phyloP scores from a whole-genome alignment of 805 yeast species.

The Candida silvicultrix region DNA sequence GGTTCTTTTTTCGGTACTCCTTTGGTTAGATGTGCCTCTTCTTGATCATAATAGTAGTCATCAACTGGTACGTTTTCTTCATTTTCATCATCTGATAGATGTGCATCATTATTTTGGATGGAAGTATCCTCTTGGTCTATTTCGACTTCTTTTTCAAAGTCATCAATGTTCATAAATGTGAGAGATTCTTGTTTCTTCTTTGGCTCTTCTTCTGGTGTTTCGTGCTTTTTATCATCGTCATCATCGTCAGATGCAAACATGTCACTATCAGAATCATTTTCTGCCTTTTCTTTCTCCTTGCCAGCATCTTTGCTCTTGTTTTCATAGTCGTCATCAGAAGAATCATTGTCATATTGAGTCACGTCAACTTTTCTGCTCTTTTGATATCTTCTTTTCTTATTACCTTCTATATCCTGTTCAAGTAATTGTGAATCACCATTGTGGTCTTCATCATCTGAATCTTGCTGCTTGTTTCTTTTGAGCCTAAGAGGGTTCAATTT shows the following conservation, averaged over 20 bases:
- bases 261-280: slow-evolving; percentile 16
- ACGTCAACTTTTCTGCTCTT: slow-evolving; percentile 10
- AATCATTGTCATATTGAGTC: slow-evolving; percentile 23
- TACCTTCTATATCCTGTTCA: slow-evolving; percentile 20
- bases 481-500: slow-evolving; percentile 15
- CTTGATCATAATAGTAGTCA: slow-evolving; percentile 16
- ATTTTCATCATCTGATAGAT: slow-evolving; percentile 10
- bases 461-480: slow-evolving; percentile 1
- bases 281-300: slow-evolving; percentile 24
- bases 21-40: slow-evolving; percentile 10
- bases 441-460: slow-evolving; percentile 6
- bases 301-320: slow-evolving; percentile 19
- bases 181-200: slow-evolving; percentile 4
- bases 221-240: background rate
- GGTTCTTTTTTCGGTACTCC: slow-evolving; percentile 20
- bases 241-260: slow-evolving; percentile 20
- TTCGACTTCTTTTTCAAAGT: slow-evolving; percentile 28
- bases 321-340: slow-evolving; percentile 24
- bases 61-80: slow-evolving; percentile 4
- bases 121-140: slow-evolving; percentile 9
- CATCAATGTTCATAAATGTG: slow-evolving; percentile 27
- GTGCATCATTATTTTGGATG: slow-evolving; percentile 16
- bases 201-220: background rate
- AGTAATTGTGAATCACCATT: slow-evolving; percentile 15
- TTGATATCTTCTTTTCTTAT: slow-evolving; percentile 6